Conservation (phyloP, 768 basidiomycete species). For the Leccinum olivaceopallidum region DNA sequence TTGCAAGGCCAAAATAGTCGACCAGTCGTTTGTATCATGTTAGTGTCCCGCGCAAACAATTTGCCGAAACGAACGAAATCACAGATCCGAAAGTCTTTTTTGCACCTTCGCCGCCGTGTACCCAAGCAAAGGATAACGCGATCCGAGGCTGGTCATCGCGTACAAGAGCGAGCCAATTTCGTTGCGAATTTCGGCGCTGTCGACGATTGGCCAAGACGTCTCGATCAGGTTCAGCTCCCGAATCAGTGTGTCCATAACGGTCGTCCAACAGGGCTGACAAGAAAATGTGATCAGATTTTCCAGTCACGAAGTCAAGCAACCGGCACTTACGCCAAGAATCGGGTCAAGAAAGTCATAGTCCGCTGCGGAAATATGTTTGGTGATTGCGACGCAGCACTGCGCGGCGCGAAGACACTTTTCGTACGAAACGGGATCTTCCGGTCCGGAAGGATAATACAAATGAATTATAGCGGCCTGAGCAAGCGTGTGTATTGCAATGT, state of each 20-base stretch:
- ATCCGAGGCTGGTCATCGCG: constrained; percentile 61
- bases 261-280: constrained; percentile 69
- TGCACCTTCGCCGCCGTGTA: constrained; percentile 33
- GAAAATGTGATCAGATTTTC: constrained; percentile 5
- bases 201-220: constrained; percentile 60
- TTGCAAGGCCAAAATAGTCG: not conserved
- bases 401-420: too few relatives aligned
- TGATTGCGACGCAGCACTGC: too few relatives aligned
- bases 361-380: too few relatives aligned
- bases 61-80: constrained; percentile 3
- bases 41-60: not conserved
- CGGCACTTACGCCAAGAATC: too few relatives aligned
- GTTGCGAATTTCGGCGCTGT: constrained; percentile 56
- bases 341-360: too few relatives aligned
- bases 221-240: constrained; percentile 66
- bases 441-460: too few relatives aligned
- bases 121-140: constrained; percentile 58
- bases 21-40: not conserved
- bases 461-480: too few relatives aligned
- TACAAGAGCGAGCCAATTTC: constrained; percentile 63
- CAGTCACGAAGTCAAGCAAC: not conserved
- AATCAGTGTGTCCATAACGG: constrained; percentile 66
- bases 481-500: too few relatives aligned
- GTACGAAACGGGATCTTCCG: too few relatives aligned
- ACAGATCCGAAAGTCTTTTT: constrained; percentile 33